These are phyloP conservation scores for Gossypium mustelinum DNA, from an alignment of 345 rosid species.

Conservation along the genomic window DNA sequence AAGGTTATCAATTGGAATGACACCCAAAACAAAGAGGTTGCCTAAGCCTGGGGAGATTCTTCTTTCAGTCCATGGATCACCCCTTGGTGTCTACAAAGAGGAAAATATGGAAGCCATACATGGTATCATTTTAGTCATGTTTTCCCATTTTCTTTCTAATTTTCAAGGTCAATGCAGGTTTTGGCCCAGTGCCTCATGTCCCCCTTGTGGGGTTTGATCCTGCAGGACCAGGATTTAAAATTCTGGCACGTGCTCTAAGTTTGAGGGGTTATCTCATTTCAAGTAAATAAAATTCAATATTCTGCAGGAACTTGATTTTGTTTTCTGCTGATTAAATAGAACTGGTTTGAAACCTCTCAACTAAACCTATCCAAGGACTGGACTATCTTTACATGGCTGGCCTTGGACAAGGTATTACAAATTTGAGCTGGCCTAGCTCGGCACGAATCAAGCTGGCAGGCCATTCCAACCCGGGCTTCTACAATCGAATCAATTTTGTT, in stretches of 20 bases:
- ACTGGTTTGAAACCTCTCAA: slow-evolving; percentile 7
- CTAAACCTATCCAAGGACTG: background rate
- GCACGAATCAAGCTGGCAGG: background rate
- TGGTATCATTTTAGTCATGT: slow-evolving; percentile 37
- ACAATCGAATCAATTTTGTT: background rate
- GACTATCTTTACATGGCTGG: background rate
- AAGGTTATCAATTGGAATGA: slow-evolving; percentile 87
- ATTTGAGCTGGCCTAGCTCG: background rate
- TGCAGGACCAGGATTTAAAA: background rate
- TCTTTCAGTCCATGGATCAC: slow-evolving; percentile 87
- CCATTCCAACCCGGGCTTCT: background rate
- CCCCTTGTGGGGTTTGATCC: background rate
- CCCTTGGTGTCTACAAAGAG: slow-evolving; percentile 81
- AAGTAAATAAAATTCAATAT: background rate
- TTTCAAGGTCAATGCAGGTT: background rate
- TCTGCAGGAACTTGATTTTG: background rate
- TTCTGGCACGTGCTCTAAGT: background rate
- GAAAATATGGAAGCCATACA: slow-evolving; percentile 85
- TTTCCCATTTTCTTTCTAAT: background rate
- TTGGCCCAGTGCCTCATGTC: background rate
- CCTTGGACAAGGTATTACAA: too few species aligned
- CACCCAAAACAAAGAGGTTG: slow-evolving; percentile 72
- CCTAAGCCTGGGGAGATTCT: slow-evolving; percentile 93
- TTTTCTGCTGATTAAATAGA: background rate
- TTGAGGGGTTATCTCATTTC: background rate